These are phyloP conservation scores for Ehretia macrophylla DNA, from an alignment of 257 asterid species.

Conservation along the genomic window DNA sequence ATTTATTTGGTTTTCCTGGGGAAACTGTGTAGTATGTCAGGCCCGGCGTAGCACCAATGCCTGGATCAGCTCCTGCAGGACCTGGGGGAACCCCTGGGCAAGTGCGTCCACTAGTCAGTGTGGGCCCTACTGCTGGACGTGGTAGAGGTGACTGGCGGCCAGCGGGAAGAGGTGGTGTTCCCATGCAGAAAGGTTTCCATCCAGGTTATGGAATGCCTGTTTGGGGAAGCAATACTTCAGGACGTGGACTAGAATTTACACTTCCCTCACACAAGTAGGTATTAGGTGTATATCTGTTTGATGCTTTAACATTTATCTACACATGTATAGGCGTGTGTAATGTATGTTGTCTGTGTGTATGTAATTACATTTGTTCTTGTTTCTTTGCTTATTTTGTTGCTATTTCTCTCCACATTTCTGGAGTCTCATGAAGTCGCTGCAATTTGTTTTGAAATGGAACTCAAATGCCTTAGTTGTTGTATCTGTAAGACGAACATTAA, in stretches of 20 bases:
- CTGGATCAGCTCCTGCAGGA: constrained; percentile 48
- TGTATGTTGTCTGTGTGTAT: neutral
- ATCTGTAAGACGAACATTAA: too few species aligned
- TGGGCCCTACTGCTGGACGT: constrained; percentile 70
- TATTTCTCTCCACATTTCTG: neutral
- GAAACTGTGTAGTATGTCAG: constrained; percentile 78
- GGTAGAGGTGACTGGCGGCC: constrained; percentile 99
- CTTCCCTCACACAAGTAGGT: constrained; percentile 97
- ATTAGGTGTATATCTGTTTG: constrained; percentile 4
- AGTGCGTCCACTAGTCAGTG: constrained; percentile 64
- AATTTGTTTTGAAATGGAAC: neutral
- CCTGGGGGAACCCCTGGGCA: constrained; percentile 69
- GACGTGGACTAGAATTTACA: constrained; percentile 97
- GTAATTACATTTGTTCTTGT: neutral
- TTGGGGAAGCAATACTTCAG: constrained; percentile 71
- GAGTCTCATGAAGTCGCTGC: neutral
- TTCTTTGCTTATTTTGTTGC: neutral
- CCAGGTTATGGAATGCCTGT: constrained; percentile 52
- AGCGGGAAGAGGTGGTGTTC: constrained; percentile 52
- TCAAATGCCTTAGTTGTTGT: too few species aligned
- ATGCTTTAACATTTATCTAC: neutral
- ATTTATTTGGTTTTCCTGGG: constrained; percentile 12
- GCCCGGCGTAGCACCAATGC: constrained; percentile 84
- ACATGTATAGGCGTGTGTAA: too few species aligned
- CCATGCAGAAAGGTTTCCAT: constrained; percentile 70